Base-by-base conservation (phyloP, 257 asterid species). In the Forsythia viridissima region DNA sequence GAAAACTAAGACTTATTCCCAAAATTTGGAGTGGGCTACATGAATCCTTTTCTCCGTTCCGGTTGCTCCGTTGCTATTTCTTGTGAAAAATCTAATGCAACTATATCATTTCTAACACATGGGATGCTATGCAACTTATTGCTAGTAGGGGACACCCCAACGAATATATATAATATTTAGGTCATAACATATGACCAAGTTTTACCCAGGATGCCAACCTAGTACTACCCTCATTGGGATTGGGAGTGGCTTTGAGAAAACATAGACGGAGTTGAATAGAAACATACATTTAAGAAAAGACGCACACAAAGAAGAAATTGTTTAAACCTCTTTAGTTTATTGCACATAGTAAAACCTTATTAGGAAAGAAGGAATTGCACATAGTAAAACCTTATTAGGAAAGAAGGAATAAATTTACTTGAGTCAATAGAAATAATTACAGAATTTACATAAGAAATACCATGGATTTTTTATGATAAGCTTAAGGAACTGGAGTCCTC, bases 231-330 rank as follows among this genome's bases (percentile, higher is more conserved):
- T 44, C 51, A 8, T 44, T 44, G 6, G 24, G 24, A 24, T 24
- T 24, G 24, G 24, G 24, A 7, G 51, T 8, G 2, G 51, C 2
- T 44, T 10, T 8, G 41, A 44, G 6, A 9, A 7, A 44, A 44
- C 7, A 11, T 18, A 55, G 21, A 18, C 5, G 10, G 24, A 55
- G 65, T 55, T 18, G 71, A 5, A 63, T 12, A 18, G 37, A 46
- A 77, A 18, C 75, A 73, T 73, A 75, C 38, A 65, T 52, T 44
- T 48, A 77, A 43, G 52, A 48, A 68, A 74, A 55, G 66, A 72
- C 12, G 43, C 67, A 30, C 36, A 66, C 12, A 11, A 78, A 61
- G 16, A 21, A 6, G 20, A 30, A 40, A 65, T 15, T 30, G 8
- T 43, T 21, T 75, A 30, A 77, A 36, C 18, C 30, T 66, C 39